A percentile compares a stretch with the other conserved stretches of the same genome.
Evolutionary conservation across 2,329 filamentous ascomycete genomes (phyloP).

Genomic region (Ceratocystis cubensis): DNA sequence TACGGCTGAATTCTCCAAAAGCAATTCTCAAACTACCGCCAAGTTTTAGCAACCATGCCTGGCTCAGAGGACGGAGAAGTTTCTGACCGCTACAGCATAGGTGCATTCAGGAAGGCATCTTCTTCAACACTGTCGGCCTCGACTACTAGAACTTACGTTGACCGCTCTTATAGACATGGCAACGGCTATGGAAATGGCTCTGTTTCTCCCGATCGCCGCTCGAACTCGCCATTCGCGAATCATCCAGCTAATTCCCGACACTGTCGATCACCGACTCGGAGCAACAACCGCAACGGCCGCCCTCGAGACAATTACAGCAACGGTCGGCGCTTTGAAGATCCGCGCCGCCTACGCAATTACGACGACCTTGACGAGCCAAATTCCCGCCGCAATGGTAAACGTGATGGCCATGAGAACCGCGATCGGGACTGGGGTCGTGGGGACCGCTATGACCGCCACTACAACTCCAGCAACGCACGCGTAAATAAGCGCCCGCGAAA

Average conservation of each 20-base stretch:
- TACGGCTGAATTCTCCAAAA: neutral
- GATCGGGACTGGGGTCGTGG: conserved; percentile 34
- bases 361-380: conserved; percentile 43
- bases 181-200: conserved; percentile 23
- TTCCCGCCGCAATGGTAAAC: conserved; percentile 31
- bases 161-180: conserved; percentile 67
- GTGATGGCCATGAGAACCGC: conserved; percentile 44
- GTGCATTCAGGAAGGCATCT: conserved; percentile 61
- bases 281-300: conserved; percentile 48
- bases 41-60: neutral
- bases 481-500: conserved; percentile 44
- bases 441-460: conserved; percentile 32
- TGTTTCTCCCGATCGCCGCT: conserved; percentile 35
- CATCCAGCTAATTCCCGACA: conserved; percentile 22
- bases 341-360: conserved; percentile 47
- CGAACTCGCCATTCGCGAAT: neutral
- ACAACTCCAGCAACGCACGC: conserved; percentile 33
- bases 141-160: conserved; percentile 72
- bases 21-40: neutral
- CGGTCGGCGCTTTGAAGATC: conserved; percentile 31
- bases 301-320: conserved; percentile 34
- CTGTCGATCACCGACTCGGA: conserved; percentile 6
- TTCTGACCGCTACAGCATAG: neutral
- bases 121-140: conserved; percentile 43
- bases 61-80: conserved; percentile 6